Base-by-base conservation (phyloP, 148 eudicot species). In the Salicornia ramosissima region DNA sequence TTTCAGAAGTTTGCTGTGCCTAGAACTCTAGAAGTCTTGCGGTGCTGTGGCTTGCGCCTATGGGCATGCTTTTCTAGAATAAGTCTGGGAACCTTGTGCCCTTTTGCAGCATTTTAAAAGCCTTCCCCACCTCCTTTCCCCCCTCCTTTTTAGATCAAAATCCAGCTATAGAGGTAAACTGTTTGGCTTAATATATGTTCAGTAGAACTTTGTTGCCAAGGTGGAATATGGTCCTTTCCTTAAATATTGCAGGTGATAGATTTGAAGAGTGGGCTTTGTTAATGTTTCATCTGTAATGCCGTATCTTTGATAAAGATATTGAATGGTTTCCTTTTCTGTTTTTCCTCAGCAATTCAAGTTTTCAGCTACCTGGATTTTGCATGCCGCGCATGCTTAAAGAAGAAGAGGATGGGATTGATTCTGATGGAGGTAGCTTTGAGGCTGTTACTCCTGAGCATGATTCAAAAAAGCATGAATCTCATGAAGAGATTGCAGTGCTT, bases 361-460 rank as follows among this genome's bases (percentile, higher is more conserved):
- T 94, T 79, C 92, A 90, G 85, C 90, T 94, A 74, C 92, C 91
- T 68, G 98, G 98, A 71, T 88, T 90, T 68, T 75, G 90, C 67
- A 88, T 94, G 97, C 97, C 96, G 14, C 86, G 87, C 24, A 85
- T 94, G 90, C 85, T 85, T 28, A 87, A 80, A 78, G 90, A 85
- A 78, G 95, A 83, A 52, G 96, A 84, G 49, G 92, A 74, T 42
- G 89, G 76, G 75, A 87, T 86, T 79, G 97, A 94, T 77, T 94
- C 98, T 64, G 98, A 93, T 65, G 84, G 81, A 53, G 98, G 84
- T 65, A 86, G 86, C 71, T 94, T 90, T 82, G 98, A 94, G 80
- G 98, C 98, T 74, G 96, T 94, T 68, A 94, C 98, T 55, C 98
- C 98, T 77, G 97, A 94, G 79, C 97, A 81, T 68, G 82, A 82